Percentiles rank a stretch among this genome's conserved stretches.
phyloP scores from a whole-genome alignment of 176 grass and related monocot genomes.

The Olyra latifolia region DNA sequence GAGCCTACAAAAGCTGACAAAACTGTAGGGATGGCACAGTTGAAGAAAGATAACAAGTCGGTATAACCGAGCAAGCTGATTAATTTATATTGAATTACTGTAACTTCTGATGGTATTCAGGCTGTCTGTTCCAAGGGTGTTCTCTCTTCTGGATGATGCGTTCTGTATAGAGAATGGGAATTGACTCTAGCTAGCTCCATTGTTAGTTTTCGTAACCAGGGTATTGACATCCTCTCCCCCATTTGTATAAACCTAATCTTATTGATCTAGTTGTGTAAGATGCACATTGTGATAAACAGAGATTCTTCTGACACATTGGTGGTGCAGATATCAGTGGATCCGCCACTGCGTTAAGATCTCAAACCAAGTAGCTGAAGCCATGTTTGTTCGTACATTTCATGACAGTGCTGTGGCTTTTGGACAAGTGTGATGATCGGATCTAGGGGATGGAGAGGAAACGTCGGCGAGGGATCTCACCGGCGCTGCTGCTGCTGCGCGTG shows the following conservation, averaged over 20 bases:
- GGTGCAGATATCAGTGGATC: not conserved
- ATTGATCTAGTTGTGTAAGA: not conserved
- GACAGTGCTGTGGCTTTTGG: not conserved
- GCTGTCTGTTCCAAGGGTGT: not conserved
- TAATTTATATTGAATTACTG: not conserved
- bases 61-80: not conserved
- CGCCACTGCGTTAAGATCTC: not conserved
- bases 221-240: not conserved
- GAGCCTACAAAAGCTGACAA: slow-evolving; percentile 6
- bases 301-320: not conserved
- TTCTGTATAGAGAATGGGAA: slow-evolving; percentile 31
- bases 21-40: not conserved
- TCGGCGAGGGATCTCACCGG: too few species aligned
- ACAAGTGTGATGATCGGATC: too few species aligned
- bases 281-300: not conserved
- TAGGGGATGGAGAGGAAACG: too few species aligned
- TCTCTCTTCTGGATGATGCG: slow-evolving; percentile 1
- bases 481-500: too few species aligned
- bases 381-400: not conserved
- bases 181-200: not conserved
- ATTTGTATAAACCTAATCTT: slow-evolving; percentile 14
- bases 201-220: not conserved
- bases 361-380: not conserved
- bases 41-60: not conserved
- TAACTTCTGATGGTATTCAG: slow-evolving; percentile 13